phyloP scores from a whole-genome alignment of 1,284 basidiomycete genomes.

The Anthracocystis setariae region DNA sequence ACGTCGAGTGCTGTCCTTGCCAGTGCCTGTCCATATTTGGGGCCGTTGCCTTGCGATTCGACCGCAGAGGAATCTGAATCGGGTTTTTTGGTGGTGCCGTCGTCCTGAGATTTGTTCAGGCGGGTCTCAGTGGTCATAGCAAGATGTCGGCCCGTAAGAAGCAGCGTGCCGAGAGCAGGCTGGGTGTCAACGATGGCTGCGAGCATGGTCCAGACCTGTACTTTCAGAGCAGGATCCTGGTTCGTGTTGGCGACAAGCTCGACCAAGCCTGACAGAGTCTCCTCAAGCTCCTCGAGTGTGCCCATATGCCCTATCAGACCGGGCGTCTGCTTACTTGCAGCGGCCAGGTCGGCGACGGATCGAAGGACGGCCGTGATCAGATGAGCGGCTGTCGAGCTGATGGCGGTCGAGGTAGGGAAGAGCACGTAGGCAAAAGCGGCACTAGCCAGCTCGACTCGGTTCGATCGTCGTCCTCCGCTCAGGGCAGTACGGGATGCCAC shows the following conservation, averaged over 20 bases:
- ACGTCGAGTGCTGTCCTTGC: constrained; percentile 65
- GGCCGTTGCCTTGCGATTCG: constrained; percentile 7
- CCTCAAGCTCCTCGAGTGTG: constrained; percentile 62
- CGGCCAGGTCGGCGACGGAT: constrained; percentile 29
- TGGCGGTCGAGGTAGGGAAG: constrained; percentile 36
- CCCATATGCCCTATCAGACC: constrained; percentile 64
- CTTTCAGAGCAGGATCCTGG: constrained; percentile 76
- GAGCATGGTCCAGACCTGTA: constrained; percentile 83
- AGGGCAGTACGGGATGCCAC: constrained; percentile 39
- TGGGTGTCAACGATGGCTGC: constrained; percentile 83
- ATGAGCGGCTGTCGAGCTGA: constrained; percentile 54
- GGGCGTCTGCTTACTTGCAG: constrained; percentile 23
- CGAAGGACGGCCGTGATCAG: constrained; percentile 54
- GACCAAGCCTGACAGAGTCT: constrained; percentile 47
- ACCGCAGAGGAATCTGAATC: constrained; percentile 30
- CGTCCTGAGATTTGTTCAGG: constrained; percentile 36
- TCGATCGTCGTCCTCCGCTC: constrained; percentile 30
- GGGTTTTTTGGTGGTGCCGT: constrained; percentile 58
- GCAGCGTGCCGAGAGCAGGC: constrained; percentile 83
- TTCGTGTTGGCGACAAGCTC: constrained; percentile 69
- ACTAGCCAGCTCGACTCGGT: constrained; percentile 46
- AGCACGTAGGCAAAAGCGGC: constrained; percentile 50
- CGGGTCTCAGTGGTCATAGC: constrained; percentile 55
- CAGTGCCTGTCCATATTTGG: constrained; percentile 38
- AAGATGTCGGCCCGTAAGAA: constrained; percentile 78